These are phyloP conservation scores for Hypoxylon cercidicola DNA, from an alignment of 495 filamentous ascomycete genomes.

Conservation along the genomic window DNA sequence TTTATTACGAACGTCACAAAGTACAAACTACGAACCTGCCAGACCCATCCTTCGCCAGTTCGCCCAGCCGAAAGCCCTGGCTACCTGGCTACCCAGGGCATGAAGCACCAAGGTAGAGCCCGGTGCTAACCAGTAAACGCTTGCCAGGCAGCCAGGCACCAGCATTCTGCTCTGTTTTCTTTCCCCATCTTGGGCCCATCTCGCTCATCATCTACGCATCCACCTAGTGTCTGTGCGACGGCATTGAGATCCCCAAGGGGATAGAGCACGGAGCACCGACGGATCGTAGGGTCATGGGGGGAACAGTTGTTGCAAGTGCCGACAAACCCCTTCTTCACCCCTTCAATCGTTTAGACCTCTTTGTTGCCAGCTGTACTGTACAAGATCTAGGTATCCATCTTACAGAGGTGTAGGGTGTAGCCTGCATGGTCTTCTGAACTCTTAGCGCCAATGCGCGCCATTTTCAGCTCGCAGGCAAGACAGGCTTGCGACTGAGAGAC, in stretches of 20 bases:
- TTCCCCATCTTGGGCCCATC: slow-evolving; percentile 1
- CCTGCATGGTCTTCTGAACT: no score
- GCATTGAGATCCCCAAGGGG: slow-evolving; percentile 14
- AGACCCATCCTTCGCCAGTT: neutral
- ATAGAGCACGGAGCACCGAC: slow-evolving; percentile 9
- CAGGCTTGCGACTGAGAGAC: slow-evolving; percentile 9
- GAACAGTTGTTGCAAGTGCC: slow-evolving; percentile 32
- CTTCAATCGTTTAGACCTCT: slow-evolving; percentile 1
- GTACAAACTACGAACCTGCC: neutral
- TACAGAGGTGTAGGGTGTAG: no score
- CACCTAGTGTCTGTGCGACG: slow-evolving; percentile 23
- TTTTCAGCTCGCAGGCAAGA: slow-evolving; percentile 41
- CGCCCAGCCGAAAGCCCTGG: no score
- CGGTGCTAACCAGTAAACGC: no score
- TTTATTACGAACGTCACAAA: slow-evolving; percentile 38
- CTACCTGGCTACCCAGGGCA: no score
- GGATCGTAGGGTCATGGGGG: slow-evolving; percentile 32
- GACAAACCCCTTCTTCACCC: slow-evolving; percentile 13
- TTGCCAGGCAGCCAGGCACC: slow-evolving; percentile 15
- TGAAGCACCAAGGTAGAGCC: no score
- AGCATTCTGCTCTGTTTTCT: slow-evolving; percentile 7
- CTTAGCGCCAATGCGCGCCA: slow-evolving; percentile 28
- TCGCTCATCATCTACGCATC: neutral
- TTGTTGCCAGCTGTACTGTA: neutral
- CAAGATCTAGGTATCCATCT: no score